These are phyloP conservation scores for Omphalotus olearius DNA, from an alignment of 1,284 basidiomycete genomes.

Conservation along the genomic window DNA sequence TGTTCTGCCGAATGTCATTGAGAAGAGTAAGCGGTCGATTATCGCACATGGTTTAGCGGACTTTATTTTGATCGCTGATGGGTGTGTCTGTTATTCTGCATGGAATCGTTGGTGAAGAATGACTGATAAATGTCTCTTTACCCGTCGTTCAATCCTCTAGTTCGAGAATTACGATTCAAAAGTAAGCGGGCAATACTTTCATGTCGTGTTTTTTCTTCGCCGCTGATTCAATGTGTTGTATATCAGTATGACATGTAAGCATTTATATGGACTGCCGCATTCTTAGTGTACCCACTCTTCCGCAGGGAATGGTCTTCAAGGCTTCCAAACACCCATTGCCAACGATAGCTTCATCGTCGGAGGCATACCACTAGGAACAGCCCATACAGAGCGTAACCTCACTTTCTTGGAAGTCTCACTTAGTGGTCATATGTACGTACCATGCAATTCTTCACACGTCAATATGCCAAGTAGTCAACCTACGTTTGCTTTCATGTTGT, in stretches of 20 bases:
- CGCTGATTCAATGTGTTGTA: neutral
- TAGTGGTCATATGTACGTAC: constrained; percentile 65
- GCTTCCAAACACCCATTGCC: constrained; percentile 64
- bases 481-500: constrained; percentile 1
- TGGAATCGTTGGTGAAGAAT: neutral
- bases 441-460: neutral
- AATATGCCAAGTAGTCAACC: neutral
- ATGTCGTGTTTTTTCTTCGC: neutral
- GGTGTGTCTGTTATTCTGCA: constrained; percentile 35
- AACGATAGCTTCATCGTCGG: constrained; percentile 68
- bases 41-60: constrained; percentile 72
- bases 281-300: neutral
- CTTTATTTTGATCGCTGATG: constrained; percentile 68
- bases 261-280: neutral
- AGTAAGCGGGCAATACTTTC: constrained; percentile 36
- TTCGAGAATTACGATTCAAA: constrained; percentile 61
- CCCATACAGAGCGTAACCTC: constrained; percentile 62
- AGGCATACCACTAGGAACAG: constrained; percentile 53
- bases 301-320: constrained; percentile 61
- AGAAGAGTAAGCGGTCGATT: constrained; percentile 66
- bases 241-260: constrained; percentile 65
- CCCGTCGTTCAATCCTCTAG: constrained; percentile 24
- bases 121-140: neutral
- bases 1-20: constrained; percentile 70
- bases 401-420: constrained; percentile 63